phyloP scores from a whole-genome alignment of 192 early-diverging fungal species.

The Backusella sp. region DNA sequence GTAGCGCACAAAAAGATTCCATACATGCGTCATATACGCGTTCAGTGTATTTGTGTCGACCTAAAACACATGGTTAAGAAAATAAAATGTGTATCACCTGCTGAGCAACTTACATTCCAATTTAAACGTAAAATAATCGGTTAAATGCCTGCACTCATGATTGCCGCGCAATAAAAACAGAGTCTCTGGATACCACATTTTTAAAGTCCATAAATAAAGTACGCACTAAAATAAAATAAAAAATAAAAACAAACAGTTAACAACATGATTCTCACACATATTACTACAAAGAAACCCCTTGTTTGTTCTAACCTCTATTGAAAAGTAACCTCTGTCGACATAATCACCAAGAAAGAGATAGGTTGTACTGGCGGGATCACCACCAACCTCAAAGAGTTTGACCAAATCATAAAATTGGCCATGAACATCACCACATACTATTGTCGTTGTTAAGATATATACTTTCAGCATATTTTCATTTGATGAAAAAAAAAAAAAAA shows the following conservation, averaged over 20 bases:
- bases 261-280: not conserved
- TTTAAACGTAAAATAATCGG: constrained; percentile 98
- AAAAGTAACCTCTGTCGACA: constrained; percentile 97
- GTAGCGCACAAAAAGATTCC: constrained; percentile 88
- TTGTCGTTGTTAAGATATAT: not conserved
- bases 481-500: too few relatives aligned
- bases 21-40: constrained; percentile 88
- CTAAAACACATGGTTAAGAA: constrained; percentile 37
- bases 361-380: constrained; percentile 84
- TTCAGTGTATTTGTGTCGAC: constrained; percentile 93
- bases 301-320: constrained; percentile 73
- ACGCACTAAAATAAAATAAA: constrained; percentile 62
- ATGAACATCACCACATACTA: constrained; percentile 97
- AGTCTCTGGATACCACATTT: constrained; percentile 87
- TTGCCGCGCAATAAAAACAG: constrained; percentile 92
- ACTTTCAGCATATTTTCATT: not conserved
- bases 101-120: constrained; percentile 75
- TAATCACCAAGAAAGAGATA: constrained; percentile 97
- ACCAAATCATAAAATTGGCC: constrained; percentile 98
- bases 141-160: constrained; percentile 96
- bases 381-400: constrained; percentile 98
- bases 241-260: constrained; percentile 5
- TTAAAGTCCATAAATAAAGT: constrained; percentile 87
- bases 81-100: not conserved
- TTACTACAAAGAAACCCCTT: not conserved